Evolutionary conservation across 768 basidiomycete species (phyloP), one percentile per base, ranked within the genome.

Genomic region (Postia placenta): DNA sequence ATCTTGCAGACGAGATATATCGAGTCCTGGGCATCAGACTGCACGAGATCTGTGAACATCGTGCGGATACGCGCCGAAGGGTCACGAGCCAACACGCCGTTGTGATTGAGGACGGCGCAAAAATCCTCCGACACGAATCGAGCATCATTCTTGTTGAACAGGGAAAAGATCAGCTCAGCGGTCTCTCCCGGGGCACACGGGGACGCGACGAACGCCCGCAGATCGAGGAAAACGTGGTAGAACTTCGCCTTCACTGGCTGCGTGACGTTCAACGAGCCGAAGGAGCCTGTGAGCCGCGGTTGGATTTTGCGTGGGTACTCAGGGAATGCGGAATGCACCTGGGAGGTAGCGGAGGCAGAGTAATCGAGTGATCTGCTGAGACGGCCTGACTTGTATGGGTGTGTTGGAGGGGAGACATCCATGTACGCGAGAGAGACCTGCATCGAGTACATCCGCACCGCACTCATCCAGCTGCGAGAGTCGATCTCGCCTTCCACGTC

Each of bases 61-160:
- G 95, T 92, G 42, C 87, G 85, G 30, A 93, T 83, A 24, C 79
- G 78, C 22, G 76, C 76, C 4, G 80, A 67, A 4, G 91, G 87
- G 59, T 92, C 84, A 9, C 87, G 80, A n/a, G 87, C 79, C 17
- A 86, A 74, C 19, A 86, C 86, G 4, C 95, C 95, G 48, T 95
- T 90, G 67, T 94, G 89, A 64, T 95, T 94, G 11, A 97, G 75
- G 37, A 95, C 71, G 9, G 81, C 83, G 60, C 87, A 93, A 58
- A 86, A 95, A 11, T 98, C 95, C 66, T 98, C 95, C 0, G 92
- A 93, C 36, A 98, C 79, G 64, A 94, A 97, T 43, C 88, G 85
- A 4, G 76, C 76, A 44, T 87, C 88, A 44, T 79, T 76, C 61
- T 87, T 85, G 67, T 85, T 88, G 75, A 88, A 98, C 5, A 98